Percentiles rank a stretch among this genome's conserved stretches.
phyloP scores from a whole-genome alignment of 2,329 filamentous ascomycete species.

The Ophiostoma triangulosporum region DNA sequence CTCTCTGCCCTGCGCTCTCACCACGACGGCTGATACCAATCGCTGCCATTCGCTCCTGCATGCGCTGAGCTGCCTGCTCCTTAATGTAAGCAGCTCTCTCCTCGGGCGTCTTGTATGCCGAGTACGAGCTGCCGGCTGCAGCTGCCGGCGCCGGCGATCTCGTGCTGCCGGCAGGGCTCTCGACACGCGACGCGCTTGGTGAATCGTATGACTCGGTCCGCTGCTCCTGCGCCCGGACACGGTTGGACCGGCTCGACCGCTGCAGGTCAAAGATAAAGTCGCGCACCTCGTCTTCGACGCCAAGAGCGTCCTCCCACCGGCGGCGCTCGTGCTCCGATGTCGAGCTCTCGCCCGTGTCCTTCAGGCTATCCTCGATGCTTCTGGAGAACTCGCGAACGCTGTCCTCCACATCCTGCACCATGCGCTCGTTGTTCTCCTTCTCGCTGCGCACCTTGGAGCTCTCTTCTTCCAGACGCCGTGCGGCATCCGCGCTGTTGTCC shows the following conservation, averaged over 20 bases:
- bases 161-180: slow-evolving; percentile 19
- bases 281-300: slow-evolving; percentile 90
- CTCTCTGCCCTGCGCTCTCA: slow-evolving; percentile 70
- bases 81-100: slow-evolving; percentile 93
- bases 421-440: slow-evolving; percentile 85
- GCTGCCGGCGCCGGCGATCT: slow-evolving; percentile 36
- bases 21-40: slow-evolving; percentile 80
- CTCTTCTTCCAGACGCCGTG: slow-evolving; percentile 81
- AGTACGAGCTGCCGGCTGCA: slow-evolving; percentile 57
- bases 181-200: slow-evolving; percentile 15
- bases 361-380: slow-evolving; percentile 75
- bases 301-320: slow-evolving; percentile 89
- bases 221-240: slow-evolving; percentile 48
- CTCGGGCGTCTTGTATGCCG: slow-evolving; percentile 78
- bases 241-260: slow-evolving; percentile 65
- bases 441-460: slow-evolving; percentile 68
- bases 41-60: slow-evolving; percentile 89
- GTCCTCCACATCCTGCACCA: slow-evolving; percentile 94
- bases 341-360: slow-evolving; percentile 62
- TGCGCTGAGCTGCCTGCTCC: slow-evolving; percentile 90
- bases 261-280: slow-evolving; percentile 98
- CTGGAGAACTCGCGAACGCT: slow-evolving; percentile 80
- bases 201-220: slow-evolving; percentile 16
- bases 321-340: slow-evolving; percentile 80
- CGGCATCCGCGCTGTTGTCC: slow-evolving; percentile 63